Conservation (phyloP, 441 rosid species). For the Melianthus villosus region DNA sequence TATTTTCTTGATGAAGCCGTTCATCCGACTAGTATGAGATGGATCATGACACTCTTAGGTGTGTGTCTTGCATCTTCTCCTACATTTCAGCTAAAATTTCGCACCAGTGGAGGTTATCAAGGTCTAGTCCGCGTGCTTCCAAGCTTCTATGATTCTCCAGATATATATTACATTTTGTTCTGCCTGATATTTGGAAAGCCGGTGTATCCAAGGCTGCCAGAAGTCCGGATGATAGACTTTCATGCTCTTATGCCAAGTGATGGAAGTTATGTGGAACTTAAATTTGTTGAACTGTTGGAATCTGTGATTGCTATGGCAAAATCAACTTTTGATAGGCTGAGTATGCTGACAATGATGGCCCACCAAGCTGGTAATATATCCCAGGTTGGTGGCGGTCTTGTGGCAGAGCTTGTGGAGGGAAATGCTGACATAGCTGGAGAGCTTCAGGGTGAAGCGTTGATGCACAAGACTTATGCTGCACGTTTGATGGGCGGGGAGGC, state of each 20-base stretch:
- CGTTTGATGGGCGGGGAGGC: conserved; percentile 99
- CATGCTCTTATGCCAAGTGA: conserved; percentile 94
- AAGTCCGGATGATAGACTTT: conserved; percentile 99
- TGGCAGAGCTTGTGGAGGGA: conserved; percentile 90
- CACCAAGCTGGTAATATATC: conserved; percentile 87
- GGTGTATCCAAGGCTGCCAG: conserved; percentile 95
- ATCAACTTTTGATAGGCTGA: conserved; percentile 88
- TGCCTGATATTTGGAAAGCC: conserved; percentile 91
- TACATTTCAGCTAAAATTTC: conserved; percentile 88
- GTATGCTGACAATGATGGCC: conserved; percentile 78
- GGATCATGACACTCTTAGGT: conserved; percentile 99
- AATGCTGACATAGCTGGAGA: conserved; percentile 85
- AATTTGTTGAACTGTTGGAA: conserved; percentile 84
- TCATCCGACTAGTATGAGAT: conserved; percentile 99
- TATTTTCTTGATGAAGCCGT: conserved; percentile 99
- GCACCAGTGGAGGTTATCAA: conserved; percentile 93
- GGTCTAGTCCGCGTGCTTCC: conserved; percentile 82
- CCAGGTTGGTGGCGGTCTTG: conserved; percentile 73
- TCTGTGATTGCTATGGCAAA: conserved; percentile 89
- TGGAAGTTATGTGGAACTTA: conserved; percentile 67
- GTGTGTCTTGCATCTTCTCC: conserved; percentile 88
- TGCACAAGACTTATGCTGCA: conserved; percentile 99
- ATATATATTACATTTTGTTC: conserved; percentile 92
- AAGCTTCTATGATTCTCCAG: conserved; percentile 96
- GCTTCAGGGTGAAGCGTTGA: conserved; percentile 99